Conservation (phyloP, 1,284 basidiomycete genomes). For the Apiotrichum laibachii region DNA sequence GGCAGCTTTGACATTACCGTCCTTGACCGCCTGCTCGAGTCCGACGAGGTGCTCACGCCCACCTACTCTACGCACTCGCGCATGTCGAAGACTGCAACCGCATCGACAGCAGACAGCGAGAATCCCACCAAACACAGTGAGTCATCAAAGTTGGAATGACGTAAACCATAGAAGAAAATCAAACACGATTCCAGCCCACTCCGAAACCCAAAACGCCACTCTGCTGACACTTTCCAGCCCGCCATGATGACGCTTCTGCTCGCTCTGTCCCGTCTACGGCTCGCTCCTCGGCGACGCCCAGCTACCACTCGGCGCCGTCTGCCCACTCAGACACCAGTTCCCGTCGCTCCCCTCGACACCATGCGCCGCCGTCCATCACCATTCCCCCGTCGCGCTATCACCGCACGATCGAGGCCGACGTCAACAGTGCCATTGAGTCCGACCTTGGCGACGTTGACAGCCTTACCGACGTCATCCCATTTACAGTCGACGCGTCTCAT, state of each 20-base stretch:
- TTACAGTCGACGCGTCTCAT: background rate
- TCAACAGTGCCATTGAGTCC: background rate
- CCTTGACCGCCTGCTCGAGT: conserved; percentile 2
- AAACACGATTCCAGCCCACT: too few species aligned
- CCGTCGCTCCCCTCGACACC: too few species aligned
- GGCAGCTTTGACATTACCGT: conserved; percentile 2
- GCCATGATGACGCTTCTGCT: too few species aligned
- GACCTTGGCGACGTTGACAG: background rate
- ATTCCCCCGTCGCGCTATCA: too few species aligned
- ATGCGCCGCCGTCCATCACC: too few species aligned
- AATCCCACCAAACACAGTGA: conserved; percentile 3
- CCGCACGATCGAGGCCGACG: background rate
- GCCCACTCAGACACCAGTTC: too few species aligned
- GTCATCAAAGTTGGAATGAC: background rate
- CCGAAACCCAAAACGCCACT: too few species aligned
- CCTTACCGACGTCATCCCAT: background rate
- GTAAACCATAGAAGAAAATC: too few species aligned
- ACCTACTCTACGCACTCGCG: background rate
- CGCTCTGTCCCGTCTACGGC: too few species aligned
- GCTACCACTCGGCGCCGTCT: too few species aligned
- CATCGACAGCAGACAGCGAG: background rate
- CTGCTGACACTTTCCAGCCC: too few species aligned
- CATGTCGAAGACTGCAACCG: background rate
- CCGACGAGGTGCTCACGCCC: background rate
- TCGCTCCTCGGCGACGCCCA: too few species aligned